Evolutionary conservation across 2,329 filamentous ascomycete species (phyloP).

Genomic region (Eutypa lata): DNA sequence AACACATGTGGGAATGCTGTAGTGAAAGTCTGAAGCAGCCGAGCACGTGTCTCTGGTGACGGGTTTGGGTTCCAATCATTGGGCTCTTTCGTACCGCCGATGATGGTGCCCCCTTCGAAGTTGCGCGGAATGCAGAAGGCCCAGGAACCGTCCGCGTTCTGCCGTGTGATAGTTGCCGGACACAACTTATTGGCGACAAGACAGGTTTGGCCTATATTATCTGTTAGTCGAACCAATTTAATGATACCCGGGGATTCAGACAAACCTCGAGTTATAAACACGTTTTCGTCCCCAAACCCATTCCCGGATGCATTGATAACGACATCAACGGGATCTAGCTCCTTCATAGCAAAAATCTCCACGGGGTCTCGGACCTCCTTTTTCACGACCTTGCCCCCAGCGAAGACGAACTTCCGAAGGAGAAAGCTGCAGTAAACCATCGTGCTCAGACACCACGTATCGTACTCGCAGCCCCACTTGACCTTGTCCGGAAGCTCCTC

Average conservation of each 20-base stretch:
- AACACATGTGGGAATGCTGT: slow-evolving; percentile 26
- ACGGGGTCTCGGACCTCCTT: slow-evolving; percentile 32
- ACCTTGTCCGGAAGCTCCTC: slow-evolving; percentile 41
- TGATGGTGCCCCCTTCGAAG: slow-evolving; percentile 60
- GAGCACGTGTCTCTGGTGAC: slow-evolving; percentile 41
- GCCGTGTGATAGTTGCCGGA: slow-evolving; percentile 48
- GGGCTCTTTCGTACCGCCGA: slow-evolving; percentile 64
- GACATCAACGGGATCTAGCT: slow-evolving; percentile 23
- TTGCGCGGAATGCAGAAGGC: slow-evolving; percentile 60
- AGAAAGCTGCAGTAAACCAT: slow-evolving; percentile 51
- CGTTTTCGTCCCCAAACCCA: slow-evolving; percentile 39
- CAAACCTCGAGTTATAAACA: slow-evolving; percentile 42
- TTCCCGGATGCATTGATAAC: slow-evolving; percentile 46
- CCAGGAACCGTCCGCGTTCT: slow-evolving; percentile 62
- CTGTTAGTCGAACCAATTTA: background rate
- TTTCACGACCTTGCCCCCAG: slow-evolving; percentile 33
- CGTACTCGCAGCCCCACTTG: slow-evolving; percentile 46
- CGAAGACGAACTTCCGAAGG: slow-evolving; percentile 37
- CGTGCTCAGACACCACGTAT: slow-evolving; percentile 53
- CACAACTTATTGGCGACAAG: slow-evolving; percentile 34
- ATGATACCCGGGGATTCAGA: slow-evolving; percentile 7
- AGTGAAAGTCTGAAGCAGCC: slow-evolving; percentile 39
- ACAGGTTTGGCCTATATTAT: slow-evolving; percentile 40
- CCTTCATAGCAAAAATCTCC: slow-evolving; percentile 36
- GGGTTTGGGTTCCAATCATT: slow-evolving; percentile 52